Evolutionary conservation across 1,139 yeast species (phyloP).

Genomic region (Suhomyces bribrorum): DNA sequence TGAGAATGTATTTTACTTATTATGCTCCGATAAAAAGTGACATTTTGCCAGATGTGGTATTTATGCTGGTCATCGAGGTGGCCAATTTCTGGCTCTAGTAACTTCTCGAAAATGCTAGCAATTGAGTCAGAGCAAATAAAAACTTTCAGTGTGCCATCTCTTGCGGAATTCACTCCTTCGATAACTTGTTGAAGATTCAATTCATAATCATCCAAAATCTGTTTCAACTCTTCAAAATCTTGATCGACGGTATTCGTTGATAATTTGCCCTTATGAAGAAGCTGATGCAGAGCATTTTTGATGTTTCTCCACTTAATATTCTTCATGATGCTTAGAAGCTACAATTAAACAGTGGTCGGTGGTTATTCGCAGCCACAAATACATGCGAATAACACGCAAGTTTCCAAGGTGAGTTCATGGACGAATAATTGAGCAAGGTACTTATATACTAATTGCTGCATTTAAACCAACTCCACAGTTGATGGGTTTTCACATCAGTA

Average conservation of each 20-base stretch:
- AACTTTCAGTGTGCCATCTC: constrained; percentile 14
- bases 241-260: constrained; percentile 39
- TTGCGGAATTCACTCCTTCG: constrained; percentile 20
- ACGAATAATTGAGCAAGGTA: no score
- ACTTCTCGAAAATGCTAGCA: constrained; percentile 17
- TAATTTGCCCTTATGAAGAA: constrained; percentile 32
- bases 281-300: constrained; percentile 33
- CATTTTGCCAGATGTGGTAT: constrained; percentile 22
- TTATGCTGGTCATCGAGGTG: constrained; percentile 5
- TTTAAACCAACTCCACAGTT: no score
- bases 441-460: no score
- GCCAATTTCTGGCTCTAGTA: constrained; percentile 6
- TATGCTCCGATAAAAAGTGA: constrained; percentile 19
- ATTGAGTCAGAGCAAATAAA: constrained; percentile 21
- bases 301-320: constrained; percentile 29
- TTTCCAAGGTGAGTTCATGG: no score
- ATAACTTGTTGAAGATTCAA: constrained; percentile 22
- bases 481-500: no score
- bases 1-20: constrained; percentile 16
- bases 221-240: constrained; percentile 33
- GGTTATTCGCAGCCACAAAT: constrained; percentile 3
- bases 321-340: constrained; percentile 17
- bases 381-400: neutral
- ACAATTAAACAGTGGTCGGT: constrained; percentile 13
- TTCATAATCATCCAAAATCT: constrained; percentile 21